A percentile compares a stretch with the other conserved stretches of the same genome.
phyloP scores from a whole-genome alignment of 345 rosid genomes.

The Psidium friedrichsthalianum region DNA sequence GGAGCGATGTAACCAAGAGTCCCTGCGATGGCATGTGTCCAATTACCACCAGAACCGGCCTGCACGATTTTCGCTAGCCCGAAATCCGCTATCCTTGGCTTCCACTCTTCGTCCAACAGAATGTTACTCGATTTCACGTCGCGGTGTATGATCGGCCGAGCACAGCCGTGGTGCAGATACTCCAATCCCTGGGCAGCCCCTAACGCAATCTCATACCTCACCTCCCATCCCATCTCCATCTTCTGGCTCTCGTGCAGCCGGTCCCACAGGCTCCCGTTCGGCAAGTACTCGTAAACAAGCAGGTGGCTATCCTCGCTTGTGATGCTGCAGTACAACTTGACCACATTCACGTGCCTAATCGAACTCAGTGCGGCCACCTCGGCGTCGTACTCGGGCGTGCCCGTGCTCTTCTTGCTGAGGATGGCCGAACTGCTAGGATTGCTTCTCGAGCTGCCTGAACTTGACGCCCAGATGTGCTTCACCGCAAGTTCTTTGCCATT shows the following conservation, averaged over 20 bases:
- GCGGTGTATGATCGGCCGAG: slow-evolving; percentile 63
- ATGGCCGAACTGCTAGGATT: slow-evolving; percentile 40
- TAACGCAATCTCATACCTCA: slow-evolving; percentile 53
- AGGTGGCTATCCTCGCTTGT: slow-evolving; percentile 73
- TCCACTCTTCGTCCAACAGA: slow-evolving; percentile 71
- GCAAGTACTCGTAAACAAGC: slow-evolving; percentile 78
- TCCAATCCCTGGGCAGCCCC: slow-evolving; percentile 82
- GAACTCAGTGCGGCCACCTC: slow-evolving; percentile 67
- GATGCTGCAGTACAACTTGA: slow-evolving; percentile 77
- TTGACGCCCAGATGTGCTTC: slow-evolving; percentile 45
- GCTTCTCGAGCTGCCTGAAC: background rate
- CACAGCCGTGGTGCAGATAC: slow-evolving; percentile 78
- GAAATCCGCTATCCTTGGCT: slow-evolving; percentile 79
- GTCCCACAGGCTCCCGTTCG: slow-evolving; percentile 90
- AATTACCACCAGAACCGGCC: slow-evolving; percentile 37
- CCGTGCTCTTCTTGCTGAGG: slow-evolving; percentile 14
- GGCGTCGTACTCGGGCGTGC: slow-evolving; percentile 43
- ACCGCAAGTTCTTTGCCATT: slow-evolving; percentile 64
- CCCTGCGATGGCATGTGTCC: slow-evolving; percentile 49
- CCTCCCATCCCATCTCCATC: slow-evolving; percentile 50
- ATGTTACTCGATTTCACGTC: slow-evolving; percentile 90
- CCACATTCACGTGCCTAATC: slow-evolving; percentile 79
- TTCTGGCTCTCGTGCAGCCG: slow-evolving; percentile 44
- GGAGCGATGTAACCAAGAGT: slow-evolving; percentile 92
- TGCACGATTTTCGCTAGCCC: slow-evolving; percentile 73